Evolutionary conservation across 345 rosid genomes (phyloP).

Genomic region (Euphorbia tirucalli): DNA sequence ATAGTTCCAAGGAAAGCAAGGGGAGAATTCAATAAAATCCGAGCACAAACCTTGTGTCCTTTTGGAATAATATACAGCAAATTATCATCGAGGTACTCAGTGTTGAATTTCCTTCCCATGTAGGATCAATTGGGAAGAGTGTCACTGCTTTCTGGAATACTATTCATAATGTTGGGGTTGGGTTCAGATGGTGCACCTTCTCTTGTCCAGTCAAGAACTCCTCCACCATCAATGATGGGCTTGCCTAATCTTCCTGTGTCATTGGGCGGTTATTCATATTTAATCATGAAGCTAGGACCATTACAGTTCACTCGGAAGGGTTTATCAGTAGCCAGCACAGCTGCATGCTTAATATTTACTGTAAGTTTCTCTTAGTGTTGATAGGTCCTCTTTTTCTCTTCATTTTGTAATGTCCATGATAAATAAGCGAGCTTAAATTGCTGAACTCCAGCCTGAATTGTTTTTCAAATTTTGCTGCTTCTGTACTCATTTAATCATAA

Average conservation of each 20-base stretch:
- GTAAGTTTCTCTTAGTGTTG: slow-evolving; percentile 40
- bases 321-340: slow-evolving; percentile 90
- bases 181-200: slow-evolving; percentile 86
- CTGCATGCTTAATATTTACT: slow-evolving; percentile 85
- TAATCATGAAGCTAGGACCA: slow-evolving; percentile 80
- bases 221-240: slow-evolving; percentile 58
- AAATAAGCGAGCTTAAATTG: background rate
- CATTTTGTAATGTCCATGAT: background rate
- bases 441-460: background rate
- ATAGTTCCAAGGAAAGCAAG: background rate
- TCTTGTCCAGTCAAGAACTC: slow-evolving; percentile 79
- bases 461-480: background rate
- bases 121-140: slow-evolving; percentile 96
- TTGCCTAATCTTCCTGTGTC: slow-evolving; percentile 77
- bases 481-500: background rate
- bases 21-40: background rate
- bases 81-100: slow-evolving; percentile 2
- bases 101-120: slow-evolving; percentile 22
- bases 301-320: slow-evolving; percentile 88
- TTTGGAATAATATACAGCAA: background rate
- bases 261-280: slow-evolving; percentile 68
- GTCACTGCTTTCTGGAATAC: slow-evolving; percentile 73
- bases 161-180: slow-evolving; percentile 76
- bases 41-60: background rate
- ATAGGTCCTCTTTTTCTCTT: background rate